A percentile compares a stretch with the other conserved stretches of the same genome.
phyloP scores from a whole-genome alignment of 2,329 filamentous ascomycete genomes.

The Eurotiales sp. region DNA sequence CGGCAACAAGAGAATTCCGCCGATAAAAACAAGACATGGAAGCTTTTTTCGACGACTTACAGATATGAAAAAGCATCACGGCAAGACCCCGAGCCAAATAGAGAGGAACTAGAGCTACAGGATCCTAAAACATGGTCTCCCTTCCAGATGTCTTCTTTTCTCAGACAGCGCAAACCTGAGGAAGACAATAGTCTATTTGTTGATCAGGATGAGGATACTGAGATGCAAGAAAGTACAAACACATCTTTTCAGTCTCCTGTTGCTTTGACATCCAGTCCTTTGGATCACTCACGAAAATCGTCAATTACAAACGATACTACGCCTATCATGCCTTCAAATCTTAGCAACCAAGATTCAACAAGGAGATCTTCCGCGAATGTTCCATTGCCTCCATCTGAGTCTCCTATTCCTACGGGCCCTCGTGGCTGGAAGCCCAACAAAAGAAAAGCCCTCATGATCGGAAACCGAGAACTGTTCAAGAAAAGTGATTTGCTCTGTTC shows the following conservation, averaged over 20 bases:
- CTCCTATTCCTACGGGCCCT: background rate
- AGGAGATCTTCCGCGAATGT: background rate
- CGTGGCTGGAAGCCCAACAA: background rate
- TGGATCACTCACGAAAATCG: background rate
- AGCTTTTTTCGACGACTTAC: slow-evolving; percentile 24
- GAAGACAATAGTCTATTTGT: slow-evolving; percentile 20
- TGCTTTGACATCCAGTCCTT: background rate
- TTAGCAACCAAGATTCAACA: background rate
- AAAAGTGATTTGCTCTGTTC: slow-evolving; percentile 25
- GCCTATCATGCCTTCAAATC: background rate
- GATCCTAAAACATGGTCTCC: slow-evolving; percentile 31
- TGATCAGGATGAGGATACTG: slow-evolving; percentile 16
- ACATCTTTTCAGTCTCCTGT: background rate
- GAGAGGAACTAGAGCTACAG: slow-evolving; percentile 32
- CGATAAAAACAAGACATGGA: slow-evolving; percentile 9
- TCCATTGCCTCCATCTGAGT: background rate
- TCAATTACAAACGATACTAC: background rate
- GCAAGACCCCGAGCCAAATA: slow-evolving; percentile 34
- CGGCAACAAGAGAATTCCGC: slow-evolving; percentile 3
- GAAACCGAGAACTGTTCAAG: slow-evolving; percentile 20
- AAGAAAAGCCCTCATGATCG: background rate
- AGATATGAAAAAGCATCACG: slow-evolving; percentile 30
- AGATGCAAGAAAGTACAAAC: background rate
- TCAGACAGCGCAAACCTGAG: slow-evolving; percentile 1
- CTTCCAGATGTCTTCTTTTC: slow-evolving; percentile 8